A percentile compares a stretch with the other conserved stretches of the same genome.
Evolutionary conservation across 1,284 basidiomycete species (phyloP).

Genomic region (Exobasidium cylindrosporum): DNA sequence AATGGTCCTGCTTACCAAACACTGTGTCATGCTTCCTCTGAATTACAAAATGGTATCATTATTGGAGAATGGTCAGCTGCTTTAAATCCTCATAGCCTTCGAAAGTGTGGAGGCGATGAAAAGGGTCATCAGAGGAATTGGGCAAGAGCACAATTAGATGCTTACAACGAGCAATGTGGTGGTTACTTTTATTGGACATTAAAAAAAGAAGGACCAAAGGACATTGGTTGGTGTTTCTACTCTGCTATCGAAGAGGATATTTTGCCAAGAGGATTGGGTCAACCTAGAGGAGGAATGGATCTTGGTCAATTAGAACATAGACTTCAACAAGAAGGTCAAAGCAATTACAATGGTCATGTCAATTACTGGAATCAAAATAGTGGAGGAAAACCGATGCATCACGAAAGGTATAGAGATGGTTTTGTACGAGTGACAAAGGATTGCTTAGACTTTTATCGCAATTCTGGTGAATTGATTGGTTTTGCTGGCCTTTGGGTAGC

Average conservation of each 20-base stretch:
- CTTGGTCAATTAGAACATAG: background rate
- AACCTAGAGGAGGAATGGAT: background rate
- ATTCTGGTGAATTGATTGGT: constrained; percentile 62
- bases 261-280: constrained; percentile 58
- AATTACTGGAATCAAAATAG: constrained; percentile 60
- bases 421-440: constrained; percentile 72
- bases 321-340: constrained; percentile 60
- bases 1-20: constrained; percentile 3
- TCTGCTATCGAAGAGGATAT: constrained; percentile 69
- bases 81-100: constrained; percentile 67
- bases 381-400: constrained; percentile 60
- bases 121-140: constrained; percentile 58
- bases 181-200: constrained; percentile 89
- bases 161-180: constrained; percentile 68
- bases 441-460: constrained; percentile 61
- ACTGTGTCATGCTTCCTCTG: background rate
- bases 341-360: constrained; percentile 35
- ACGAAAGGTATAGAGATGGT: constrained; percentile 67
- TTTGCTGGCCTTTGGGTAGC: constrained; percentile 65
- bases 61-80: constrained; percentile 77
- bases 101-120: constrained; percentile 28
- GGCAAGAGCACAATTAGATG: constrained; percentile 65
- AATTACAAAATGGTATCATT: constrained; percentile 52
- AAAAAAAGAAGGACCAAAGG: constrained; percentile 69
- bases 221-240: constrained; percentile 73